A percentile compares a stretch with the other conserved stretches of the same genome.
These are phyloP conservation scores for Aegilops longissima DNA, from an alignment of 176 grass and related monocot genomes.

Conservation along the genomic window DNA sequence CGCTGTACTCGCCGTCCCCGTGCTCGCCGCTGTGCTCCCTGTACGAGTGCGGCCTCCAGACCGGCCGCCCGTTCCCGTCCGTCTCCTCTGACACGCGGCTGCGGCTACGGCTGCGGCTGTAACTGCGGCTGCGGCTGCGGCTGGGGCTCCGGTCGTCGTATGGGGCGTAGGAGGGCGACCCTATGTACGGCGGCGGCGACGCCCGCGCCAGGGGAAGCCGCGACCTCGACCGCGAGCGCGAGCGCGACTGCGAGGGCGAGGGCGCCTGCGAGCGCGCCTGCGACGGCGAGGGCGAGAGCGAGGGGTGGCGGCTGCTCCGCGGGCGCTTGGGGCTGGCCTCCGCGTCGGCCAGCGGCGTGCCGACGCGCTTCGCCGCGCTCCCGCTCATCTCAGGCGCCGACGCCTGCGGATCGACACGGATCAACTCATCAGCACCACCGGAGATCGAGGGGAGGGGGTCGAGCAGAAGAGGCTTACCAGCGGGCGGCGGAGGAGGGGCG, in stretches of 20 bases:
- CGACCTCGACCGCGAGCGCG: neutral
- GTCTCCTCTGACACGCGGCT: neutral
- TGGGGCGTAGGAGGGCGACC: neutral
- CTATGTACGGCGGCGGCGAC: neutral
- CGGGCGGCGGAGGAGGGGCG: neutral
- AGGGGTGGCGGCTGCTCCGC: neutral
- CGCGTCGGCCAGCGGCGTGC: neutral
- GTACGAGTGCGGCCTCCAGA: slow-evolving; percentile 1
- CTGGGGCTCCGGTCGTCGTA: neutral
- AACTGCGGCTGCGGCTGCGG: neutral
- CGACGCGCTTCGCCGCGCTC: neutral
- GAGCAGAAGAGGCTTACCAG: neutral
- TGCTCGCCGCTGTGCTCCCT: neutral
- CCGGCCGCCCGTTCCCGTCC: neutral
- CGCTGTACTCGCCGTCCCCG: neutral
- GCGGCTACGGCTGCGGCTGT: neutral
- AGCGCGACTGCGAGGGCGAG: neutral
- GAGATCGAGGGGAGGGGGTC: neutral
- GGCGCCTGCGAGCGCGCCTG: neutral
- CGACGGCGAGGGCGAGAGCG: neutral
- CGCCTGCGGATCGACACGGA: neutral
- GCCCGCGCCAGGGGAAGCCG: neutral
- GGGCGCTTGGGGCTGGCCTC: neutral
- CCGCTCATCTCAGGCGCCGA: neutral
- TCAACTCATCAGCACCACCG: neutral